Conservation (phyloP, 805 yeast species). For the Isabelozyma gotoi region DNA sequence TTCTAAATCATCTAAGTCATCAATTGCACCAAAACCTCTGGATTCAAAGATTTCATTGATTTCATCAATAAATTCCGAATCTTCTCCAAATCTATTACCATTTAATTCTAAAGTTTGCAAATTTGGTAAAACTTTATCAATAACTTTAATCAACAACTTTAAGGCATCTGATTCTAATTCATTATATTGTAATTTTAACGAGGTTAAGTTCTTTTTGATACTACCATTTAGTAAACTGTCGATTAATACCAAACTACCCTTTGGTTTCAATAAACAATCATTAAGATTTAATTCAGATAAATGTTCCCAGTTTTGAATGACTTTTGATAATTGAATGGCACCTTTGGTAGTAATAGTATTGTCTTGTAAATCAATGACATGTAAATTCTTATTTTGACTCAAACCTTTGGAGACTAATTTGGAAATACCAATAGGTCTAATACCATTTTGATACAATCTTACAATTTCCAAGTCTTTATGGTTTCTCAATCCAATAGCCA, state of each 20-base stretch:
- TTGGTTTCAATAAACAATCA: slow-evolving; percentile 81
- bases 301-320: slow-evolving; percentile 59
- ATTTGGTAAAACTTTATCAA: slow-evolving; percentile 54
- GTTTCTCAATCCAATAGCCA: slow-evolving; percentile 81
- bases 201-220: slow-evolving; percentile 46
- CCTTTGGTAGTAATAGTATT: slow-evolving; percentile 84
- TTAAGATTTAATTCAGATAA: slow-evolving; percentile 80
- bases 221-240: slow-evolving; percentile 42
- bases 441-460: slow-evolving; percentile 92
- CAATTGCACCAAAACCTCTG: slow-evolving; percentile 79
- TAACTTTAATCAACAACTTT: slow-evolving; percentile 53
- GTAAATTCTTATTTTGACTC: slow-evolving; percentile 55
- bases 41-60: slow-evolving; percentile 64
- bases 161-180: slow-evolving; percentile 74
- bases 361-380: slow-evolving; percentile 85
- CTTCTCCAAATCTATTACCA: slow-evolving; percentile 93
- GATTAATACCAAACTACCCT: slow-evolving; percentile 64
- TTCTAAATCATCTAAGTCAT: slow-evolving; percentile 93
- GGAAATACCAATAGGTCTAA: slow-evolving; percentile 89
- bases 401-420: slow-evolving; percentile 74
- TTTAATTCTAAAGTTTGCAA: slow-evolving; percentile 76
- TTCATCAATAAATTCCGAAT: slow-evolving; percentile 63
- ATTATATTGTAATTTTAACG: slow-evolving; percentile 80
- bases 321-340: slow-evolving; percentile 48
- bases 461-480: slow-evolving; percentile 73